phyloP scores from a whole-genome alignment of 176 grass and related monocot genomes.

The Aechmea fasciata region DNA sequence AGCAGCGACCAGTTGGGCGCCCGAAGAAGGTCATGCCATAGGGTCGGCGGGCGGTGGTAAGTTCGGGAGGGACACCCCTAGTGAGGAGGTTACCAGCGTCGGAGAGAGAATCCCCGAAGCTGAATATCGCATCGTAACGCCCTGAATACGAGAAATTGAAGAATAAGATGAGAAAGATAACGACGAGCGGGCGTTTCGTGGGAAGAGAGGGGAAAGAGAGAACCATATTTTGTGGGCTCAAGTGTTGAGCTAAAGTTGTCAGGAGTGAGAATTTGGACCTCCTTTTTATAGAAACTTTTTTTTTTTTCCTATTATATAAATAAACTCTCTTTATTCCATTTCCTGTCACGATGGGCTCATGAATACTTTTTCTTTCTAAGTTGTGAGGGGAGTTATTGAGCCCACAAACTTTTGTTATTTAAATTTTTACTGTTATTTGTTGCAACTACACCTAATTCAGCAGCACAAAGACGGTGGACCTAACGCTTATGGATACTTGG shows the following conservation, averaged over 20 bases:
- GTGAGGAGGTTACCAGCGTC: conserved; percentile 67
- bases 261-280: not conserved
- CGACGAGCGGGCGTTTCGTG: not conserved
- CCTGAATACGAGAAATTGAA: conserved; percentile 9
- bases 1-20: conserved; percentile 64
- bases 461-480: too few relatives aligned
- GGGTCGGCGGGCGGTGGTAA: conserved; percentile 45
- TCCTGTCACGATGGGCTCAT: too few relatives aligned
- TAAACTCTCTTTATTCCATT: too few relatives aligned
- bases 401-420: too few relatives aligned
- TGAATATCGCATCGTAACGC: conserved; percentile 60
- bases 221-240: not conserved
- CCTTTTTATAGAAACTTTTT: not conserved
- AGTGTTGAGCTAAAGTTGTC: not conserved
- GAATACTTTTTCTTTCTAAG: too few relatives aligned
- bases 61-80: conserved; percentile 45
- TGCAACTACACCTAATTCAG: too few relatives aligned
- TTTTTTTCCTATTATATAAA: not conserved
- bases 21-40: conserved; percentile 82
- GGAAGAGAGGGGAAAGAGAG: not conserved
- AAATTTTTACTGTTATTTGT: too few relatives aligned
- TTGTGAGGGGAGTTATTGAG: too few relatives aligned
- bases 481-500: too few relatives aligned
- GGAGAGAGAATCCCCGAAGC: conserved; percentile 81
- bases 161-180: conserved; percentile 6